Conservation (phyloP, 257 asterid genomes). For the Nicotiana tabacum region DNA sequence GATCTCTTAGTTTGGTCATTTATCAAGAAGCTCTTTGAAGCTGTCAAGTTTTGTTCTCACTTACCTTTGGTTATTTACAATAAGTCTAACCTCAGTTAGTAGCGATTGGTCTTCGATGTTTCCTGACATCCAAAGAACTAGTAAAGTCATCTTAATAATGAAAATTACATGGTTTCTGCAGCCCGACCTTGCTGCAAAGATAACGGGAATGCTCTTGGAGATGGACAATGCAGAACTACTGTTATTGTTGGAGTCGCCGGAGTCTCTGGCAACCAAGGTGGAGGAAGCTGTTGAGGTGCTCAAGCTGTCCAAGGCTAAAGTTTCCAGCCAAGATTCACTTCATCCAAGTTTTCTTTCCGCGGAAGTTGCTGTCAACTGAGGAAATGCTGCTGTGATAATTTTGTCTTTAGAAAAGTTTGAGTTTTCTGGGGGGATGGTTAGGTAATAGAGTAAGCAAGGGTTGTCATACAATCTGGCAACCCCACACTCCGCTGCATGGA, state of each 20-base stretch:
- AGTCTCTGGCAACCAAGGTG: slow-evolving; percentile 59
- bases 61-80: neutral
- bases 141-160: neutral
- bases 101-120: neutral
- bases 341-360: slow-evolving; percentile 48
- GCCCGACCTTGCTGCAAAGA: slow-evolving; percentile 76
- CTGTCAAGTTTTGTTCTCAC: neutral
- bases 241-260: slow-evolving; percentile 67
- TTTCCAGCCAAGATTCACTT: slow-evolving; percentile 45
- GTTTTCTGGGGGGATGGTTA: neutral
- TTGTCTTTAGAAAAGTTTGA: neutral
- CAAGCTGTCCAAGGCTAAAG: slow-evolving; percentile 49
- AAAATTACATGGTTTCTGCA: slow-evolving; percentile 7
- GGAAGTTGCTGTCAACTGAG: slow-evolving; percentile 63
- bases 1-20: neutral
- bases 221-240: slow-evolving; percentile 81
- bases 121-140: neutral
- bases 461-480: neutral
- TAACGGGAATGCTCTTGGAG: slow-evolving; percentile 94
- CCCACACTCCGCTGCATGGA: neutral
- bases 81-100: neutral
- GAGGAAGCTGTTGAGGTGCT: slow-evolving; percentile 79
- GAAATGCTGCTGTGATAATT: neutral
- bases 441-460: neutral
- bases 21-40: neutral